Evolutionary conservation across 805 yeast species (phyloP), one percentile per base, ranked within the genome.

Genomic region (Lachancea sp.): DNA sequence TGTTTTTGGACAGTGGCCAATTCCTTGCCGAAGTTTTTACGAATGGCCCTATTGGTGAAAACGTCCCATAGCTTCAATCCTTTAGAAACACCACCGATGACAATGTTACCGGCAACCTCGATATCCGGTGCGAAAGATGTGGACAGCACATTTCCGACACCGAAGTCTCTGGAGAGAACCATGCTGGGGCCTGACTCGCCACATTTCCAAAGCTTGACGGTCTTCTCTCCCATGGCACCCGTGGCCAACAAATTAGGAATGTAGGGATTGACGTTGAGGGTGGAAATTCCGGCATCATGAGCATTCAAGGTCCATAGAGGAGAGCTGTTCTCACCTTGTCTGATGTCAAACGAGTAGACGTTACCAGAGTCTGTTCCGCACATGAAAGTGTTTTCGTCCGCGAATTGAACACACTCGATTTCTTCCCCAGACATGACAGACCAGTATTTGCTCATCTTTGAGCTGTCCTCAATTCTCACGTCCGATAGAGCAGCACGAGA

Each of bases 241-340:
- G 98, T 87, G 19, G 81, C 79, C 59, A 93, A 65, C 72, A 86
- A 68, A 16, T 91, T 93, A 20, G 82, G 81, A 27, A 88, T 62
- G 59, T 70, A 76, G 20, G 62, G 60, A 67, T 87, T 90, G 31
- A 82, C 74, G 53, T 82, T 83, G 54, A 93, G 74, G 2, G 91
- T 73, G 3, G 96, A 83, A 49, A 93, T 83, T 49, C 95, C 97
- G 2, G 95, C 78, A 67, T 93, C 98, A 63, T 93, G 99, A 2
- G 98, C 98, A 65, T 93, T 96, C 55, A 93, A 72, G 2, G 95
- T 87, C 99, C 99, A 93, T 27, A 91, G 57, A 16, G 97, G 90
- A 52, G 74, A 75, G 46, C 72, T 69, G 38, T 73, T 74, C 32
- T 72, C 77, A 26, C 53, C 57, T 41, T 68, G 69, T 63, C 96